Conservation (phyloP, 2,329 filamentous ascomycete species). For the Trichoderma oligosporum region DNA sequence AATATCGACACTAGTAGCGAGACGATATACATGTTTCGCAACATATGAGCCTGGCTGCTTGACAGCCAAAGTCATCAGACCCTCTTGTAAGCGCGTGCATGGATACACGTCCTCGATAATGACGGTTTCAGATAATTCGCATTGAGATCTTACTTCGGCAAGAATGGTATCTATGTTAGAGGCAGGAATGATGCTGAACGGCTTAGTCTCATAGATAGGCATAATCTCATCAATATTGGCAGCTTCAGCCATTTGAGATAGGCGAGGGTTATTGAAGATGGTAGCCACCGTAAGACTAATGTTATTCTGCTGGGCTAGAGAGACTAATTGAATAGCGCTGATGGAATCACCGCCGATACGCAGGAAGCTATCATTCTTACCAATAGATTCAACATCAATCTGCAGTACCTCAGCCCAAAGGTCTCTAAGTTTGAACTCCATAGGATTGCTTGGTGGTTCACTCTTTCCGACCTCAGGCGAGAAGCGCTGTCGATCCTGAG, state of each 20-base stretch:
- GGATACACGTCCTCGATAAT: conserved; percentile 33
- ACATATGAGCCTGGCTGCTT: conserved; percentile 26
- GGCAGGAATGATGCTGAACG: conserved; percentile 9
- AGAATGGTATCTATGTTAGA: background rate
- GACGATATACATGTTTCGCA: conserved; percentile 20
- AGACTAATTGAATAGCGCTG: conserved; percentile 11
- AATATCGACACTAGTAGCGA: conserved; percentile 17
- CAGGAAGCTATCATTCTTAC: conserved; percentile 35
- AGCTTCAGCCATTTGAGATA: conserved; percentile 13
- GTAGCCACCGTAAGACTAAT: conserved; percentile 12
- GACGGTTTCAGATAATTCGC: background rate
- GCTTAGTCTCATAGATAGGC: conserved; percentile 13
- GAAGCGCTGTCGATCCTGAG: conserved; percentile 6
- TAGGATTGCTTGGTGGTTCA: conserved; percentile 12
- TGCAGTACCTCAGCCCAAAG: conserved; percentile 14
- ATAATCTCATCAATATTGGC: conserved; percentile 5
- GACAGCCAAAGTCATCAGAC: conserved; percentile 30
- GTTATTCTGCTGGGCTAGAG: conserved; percentile 1
- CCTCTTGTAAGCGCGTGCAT: conserved; percentile 38
- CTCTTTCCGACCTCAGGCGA: conserved; percentile 9
- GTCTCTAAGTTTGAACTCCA: conserved; percentile 13
- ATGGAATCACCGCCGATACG: conserved; percentile 43
- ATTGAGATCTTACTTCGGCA: background rate
- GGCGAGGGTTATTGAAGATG: conserved; percentile 16
- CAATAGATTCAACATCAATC: conserved; percentile 6